A percentile compares a stretch with the other conserved stretches of the same genome.
Conservation (phyloP, 2,329 filamentous ascomycete genomes). For the Pochonia chlamydosporia region DNA sequence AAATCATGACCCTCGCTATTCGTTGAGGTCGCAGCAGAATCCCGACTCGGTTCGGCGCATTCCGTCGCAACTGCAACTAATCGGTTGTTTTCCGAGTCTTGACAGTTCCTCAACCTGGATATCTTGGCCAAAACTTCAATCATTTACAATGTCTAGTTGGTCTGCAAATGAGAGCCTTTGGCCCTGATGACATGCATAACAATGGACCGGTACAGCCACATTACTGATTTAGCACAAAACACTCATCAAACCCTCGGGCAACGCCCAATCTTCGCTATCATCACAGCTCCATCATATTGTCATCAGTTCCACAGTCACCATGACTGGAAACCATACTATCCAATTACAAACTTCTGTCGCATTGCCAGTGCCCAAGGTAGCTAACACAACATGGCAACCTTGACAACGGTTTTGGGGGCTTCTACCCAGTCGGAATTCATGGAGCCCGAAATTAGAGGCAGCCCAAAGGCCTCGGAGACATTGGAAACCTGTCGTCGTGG, state of each 20-base stretch:
- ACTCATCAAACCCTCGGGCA: neutral
- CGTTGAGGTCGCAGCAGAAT: no score
- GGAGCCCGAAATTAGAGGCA: neutral
- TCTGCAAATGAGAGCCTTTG: neutral
- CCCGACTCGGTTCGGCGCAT: no score
- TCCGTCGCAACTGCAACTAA: no score
- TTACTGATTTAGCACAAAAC: neutral
- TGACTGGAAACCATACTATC: neutral
- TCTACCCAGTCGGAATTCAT: conserved; percentile 1
- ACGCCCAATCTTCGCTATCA: neutral
- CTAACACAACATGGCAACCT: neutral
- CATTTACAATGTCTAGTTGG: neutral
- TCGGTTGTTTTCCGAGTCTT: no score
- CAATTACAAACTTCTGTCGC: neutral
- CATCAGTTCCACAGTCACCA: neutral
- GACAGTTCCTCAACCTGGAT: no score
- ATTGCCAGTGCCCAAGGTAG: neutral
- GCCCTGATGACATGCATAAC: neutral
- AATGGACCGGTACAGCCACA: neutral
- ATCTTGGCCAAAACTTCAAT: no score
- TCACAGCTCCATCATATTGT: neutral
- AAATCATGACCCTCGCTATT: no score
- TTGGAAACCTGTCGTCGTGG: neutral
- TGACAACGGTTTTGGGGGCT: neutral
- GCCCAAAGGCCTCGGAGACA: neutral